Conservation (phyloP, 179 eudicot species). For the Sideroxylon spinosum region DNA sequence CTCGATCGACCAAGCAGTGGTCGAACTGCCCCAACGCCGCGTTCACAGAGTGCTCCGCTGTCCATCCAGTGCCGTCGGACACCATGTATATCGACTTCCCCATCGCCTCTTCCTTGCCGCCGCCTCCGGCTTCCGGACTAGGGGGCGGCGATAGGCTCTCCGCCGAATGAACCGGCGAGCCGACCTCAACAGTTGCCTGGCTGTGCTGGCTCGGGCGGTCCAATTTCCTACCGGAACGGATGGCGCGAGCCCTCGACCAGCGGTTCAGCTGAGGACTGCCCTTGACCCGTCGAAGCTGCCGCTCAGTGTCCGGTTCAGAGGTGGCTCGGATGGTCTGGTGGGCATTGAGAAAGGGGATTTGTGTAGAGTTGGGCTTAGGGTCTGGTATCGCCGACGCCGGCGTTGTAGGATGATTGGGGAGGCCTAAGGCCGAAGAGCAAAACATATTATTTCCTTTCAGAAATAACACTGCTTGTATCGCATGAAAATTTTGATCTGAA, state of each 20-base stretch:
- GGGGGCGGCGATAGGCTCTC: not conserved
- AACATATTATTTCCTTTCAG: conserved; percentile 11
- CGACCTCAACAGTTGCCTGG: not conserved
- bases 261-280: conserved; percentile 59
- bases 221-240: conserved; percentile 61
- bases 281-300: conserved; percentile 32
- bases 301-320: conserved; percentile 24
- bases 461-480: not conserved
- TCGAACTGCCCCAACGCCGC: conserved; percentile 97
- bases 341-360: conserved; percentile 16
- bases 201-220: conserved; percentile 34
- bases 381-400: conserved; percentile 16
- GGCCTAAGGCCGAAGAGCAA: conserved; percentile 5
- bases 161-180: not conserved
- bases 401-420: conserved; percentile 8
- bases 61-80: conserved; percentile 95
- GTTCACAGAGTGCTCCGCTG: conserved; percentile 77
- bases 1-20: conserved; percentile 74
- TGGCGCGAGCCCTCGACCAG: conserved; percentile 79
- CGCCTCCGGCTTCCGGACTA: conserved; percentile 11
- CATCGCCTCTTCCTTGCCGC: conserved; percentile 28
- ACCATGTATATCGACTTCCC: conserved; percentile 78
- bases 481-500: not conserved
- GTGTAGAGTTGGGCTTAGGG: conserved; percentile 9
- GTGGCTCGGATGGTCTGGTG: not conserved